Conservation (phyloP, 306 rosid species). For the Adenanthera pavonina region DNA sequence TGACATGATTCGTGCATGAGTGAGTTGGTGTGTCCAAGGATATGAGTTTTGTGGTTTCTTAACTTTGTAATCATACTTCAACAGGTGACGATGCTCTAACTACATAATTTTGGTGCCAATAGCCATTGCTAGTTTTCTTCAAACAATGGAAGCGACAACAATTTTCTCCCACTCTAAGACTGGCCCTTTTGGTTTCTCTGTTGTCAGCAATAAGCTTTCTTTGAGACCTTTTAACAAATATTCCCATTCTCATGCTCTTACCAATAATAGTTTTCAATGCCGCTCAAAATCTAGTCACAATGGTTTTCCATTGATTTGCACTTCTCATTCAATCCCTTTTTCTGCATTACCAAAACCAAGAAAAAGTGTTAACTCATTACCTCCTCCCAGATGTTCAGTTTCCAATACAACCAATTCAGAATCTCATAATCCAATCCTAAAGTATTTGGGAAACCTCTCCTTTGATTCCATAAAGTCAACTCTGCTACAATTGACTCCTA, state of each 20-base stretch:
- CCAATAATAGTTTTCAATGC: constrained; percentile 32
- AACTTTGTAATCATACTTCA: constrained; percentile 17
- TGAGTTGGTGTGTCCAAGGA: constrained; percentile 30
- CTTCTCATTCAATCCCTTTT: constrained; percentile 33
- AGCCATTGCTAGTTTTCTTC: constrained; percentile 17
- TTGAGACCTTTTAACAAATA: constrained; percentile 66
- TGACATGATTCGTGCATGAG: constrained; percentile 16
- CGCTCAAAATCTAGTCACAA: constrained; percentile 42
- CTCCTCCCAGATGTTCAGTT: constrained; percentile 53
- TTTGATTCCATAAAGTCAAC: constrained; percentile 61
- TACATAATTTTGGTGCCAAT: not conserved
- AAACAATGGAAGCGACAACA: constrained; percentile 66
- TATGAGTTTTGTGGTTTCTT: constrained; percentile 17
- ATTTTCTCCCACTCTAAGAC: constrained; percentile 54
- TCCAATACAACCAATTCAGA: constrained; percentile 58
- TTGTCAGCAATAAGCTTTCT: constrained; percentile 49
- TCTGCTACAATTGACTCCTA: constrained; percentile 69
- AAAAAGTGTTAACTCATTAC: constrained; percentile 42
- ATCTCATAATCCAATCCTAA: constrained; percentile 55
- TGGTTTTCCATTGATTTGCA: constrained; percentile 40
- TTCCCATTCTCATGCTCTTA: constrained; percentile 33
- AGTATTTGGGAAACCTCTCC: constrained; percentile 51
- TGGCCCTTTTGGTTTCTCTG: constrained; percentile 48
- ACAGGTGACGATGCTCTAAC: not conserved
- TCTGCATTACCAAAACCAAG: constrained; percentile 35